phyloP scores from a whole-genome alignment of 2,329 filamentous ascomycete genomes.

The Aspergillus versicolor region DNA sequence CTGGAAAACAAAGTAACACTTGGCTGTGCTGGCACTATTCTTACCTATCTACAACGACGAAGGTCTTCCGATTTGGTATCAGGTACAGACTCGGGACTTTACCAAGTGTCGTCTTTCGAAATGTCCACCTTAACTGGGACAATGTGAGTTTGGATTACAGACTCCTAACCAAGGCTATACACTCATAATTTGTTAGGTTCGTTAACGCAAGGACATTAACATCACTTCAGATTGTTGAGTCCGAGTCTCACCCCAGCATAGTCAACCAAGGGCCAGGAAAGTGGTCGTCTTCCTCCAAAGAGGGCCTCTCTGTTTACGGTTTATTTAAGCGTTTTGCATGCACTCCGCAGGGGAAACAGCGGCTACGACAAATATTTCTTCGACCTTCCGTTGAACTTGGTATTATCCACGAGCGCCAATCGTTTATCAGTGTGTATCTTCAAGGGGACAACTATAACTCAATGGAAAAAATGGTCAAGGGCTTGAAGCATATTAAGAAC shows the following conservation, averaged over 20 bases:
- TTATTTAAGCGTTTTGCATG: slow-evolving; percentile 72
- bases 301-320: slow-evolving; percentile 79
- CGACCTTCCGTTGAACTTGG: slow-evolving; percentile 69
- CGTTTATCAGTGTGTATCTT: slow-evolving; percentile 66
- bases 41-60: slow-evolving; percentile 74
- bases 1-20: slow-evolving; percentile 73
- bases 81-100: slow-evolving; percentile 56
- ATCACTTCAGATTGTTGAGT: slow-evolving; percentile 80
- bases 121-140: slow-evolving; percentile 70
- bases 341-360: slow-evolving; percentile 74
- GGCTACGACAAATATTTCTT: slow-evolving; percentile 77
- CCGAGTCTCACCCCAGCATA: slow-evolving; percentile 78
- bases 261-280: slow-evolving; percentile 70
- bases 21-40: slow-evolving; percentile 81
- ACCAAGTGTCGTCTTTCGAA: slow-evolving; percentile 63
- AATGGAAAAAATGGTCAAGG: slow-evolving; percentile 57
- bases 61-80: slow-evolving; percentile 63
- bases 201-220: slow-evolving; percentile 76
- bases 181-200: slow-evolving; percentile 58
- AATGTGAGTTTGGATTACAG: slow-evolving; percentile 48
- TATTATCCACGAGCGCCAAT: slow-evolving; percentile 70
- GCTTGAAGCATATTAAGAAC: slow-evolving; percentile 72
- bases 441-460: slow-evolving; percentile 64
- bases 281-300: slow-evolving; percentile 66
- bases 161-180: not conserved